A percentile compares a stretch with the other conserved stretches of the same genome.
Conservation (phyloP, 208 protist genomes). For the Lotmaria passim region DNA sequence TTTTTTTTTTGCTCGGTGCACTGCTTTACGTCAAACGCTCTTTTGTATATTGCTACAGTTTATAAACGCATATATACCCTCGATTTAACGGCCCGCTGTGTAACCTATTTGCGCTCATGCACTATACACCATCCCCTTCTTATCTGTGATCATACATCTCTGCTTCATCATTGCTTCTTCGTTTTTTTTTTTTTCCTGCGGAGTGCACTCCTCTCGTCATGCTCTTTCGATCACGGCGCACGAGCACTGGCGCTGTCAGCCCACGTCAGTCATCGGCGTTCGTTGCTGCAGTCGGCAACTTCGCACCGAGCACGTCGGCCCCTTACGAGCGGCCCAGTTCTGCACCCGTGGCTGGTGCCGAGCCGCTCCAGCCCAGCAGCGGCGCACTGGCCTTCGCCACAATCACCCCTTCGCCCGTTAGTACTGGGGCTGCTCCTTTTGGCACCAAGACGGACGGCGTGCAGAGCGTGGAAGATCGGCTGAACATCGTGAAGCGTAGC, state of each 20-base stretch:
- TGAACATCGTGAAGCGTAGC: conserved; percentile 79
- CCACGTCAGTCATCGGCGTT: conserved; percentile 13
- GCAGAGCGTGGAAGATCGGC: conserved; percentile 72
- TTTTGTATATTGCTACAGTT: too few species aligned
- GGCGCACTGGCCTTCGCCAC: conserved; percentile 11
- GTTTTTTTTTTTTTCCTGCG: not conserved
- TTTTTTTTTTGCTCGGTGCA: too few species aligned
- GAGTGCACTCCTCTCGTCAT: conserved; percentile 16
- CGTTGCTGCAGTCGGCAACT: conserved; percentile 5
- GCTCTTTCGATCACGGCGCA: conserved; percentile 43
- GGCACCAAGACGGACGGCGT: conserved; percentile 15
- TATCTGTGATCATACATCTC: not conserved
- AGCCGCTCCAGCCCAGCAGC: conserved; percentile 17
- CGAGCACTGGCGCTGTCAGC: conserved; percentile 17
- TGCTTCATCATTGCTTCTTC: not conserved
- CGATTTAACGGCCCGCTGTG: too few species aligned
- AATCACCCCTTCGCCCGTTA: too few species aligned
- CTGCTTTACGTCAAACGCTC: too few species aligned
- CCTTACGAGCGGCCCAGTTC: conserved; percentile 43
- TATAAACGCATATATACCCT: too few species aligned
- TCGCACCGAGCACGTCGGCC: not conserved
- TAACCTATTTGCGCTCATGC: too few species aligned
- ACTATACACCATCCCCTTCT: too few species aligned
- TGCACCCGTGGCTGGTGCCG: conserved; percentile 29
- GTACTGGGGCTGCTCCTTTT: too few species aligned